Evolutionary conservation across 169 alveolate species (phyloP).

Genomic region (Babesia caballi): DNA sequence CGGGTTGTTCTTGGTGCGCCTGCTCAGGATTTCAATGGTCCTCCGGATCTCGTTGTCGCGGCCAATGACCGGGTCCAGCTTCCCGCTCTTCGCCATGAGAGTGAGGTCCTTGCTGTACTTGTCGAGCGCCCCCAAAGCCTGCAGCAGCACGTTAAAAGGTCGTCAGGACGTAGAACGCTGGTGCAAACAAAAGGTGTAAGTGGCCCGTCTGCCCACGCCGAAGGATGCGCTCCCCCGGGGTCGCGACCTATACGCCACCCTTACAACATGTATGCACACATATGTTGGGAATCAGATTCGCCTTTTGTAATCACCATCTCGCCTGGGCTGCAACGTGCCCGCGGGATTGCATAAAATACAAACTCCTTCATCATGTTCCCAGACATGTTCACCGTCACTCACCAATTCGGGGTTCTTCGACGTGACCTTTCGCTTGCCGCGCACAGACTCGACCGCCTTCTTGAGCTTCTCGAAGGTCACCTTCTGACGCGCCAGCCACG

Average conservation of each 20-base stretch:
- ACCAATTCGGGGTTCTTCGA: conserved; percentile 82
- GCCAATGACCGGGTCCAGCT: conserved; percentile 87
- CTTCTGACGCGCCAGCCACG: conserved; percentile 73
- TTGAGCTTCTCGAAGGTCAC: conserved; percentile 78
- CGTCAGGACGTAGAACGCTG: too few relatives aligned
- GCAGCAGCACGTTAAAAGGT: too few relatives aligned
- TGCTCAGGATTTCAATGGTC: conserved; percentile 78
- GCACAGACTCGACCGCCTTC: conserved; percentile 76
- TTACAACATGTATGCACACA: too few relatives aligned
- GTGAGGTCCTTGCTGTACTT: conserved; percentile 81
- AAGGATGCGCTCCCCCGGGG: too few relatives aligned
- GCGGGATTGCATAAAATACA: conserved; percentile 25
- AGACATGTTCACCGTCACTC: conserved; percentile 7
- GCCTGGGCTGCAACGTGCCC: conserved; percentile 9
- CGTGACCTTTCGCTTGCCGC: conserved; percentile 84
- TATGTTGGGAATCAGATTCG: conserved; percentile 54
- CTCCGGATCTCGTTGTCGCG: conserved; percentile 85
- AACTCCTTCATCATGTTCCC: conserved; percentile 14
- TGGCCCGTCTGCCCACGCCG: too few relatives aligned
- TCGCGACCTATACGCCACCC: too few relatives aligned
- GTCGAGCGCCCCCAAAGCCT: conserved; percentile 73
- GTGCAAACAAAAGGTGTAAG: too few relatives aligned
- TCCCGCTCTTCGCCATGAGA: conserved; percentile 83
- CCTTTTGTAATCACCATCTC: conserved; percentile 35
- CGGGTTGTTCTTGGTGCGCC: conserved; percentile 87